These are phyloP conservation scores for Phytophthora rubi DNA, from an alignment of 352 stramenopile species.

Conservation along the genomic window DNA sequence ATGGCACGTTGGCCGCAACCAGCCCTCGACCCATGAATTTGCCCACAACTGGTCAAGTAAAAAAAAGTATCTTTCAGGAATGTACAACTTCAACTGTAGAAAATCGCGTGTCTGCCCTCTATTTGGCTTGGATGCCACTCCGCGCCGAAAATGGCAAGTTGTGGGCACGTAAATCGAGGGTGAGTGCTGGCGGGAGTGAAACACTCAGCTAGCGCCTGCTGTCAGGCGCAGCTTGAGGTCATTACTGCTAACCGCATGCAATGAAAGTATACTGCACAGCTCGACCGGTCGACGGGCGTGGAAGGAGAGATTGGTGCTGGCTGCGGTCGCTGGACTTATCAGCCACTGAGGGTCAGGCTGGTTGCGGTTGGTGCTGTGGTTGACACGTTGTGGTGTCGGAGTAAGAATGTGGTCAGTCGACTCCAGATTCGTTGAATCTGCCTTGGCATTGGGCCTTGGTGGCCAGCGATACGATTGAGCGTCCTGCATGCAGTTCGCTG, in stretches of 20 bases:
- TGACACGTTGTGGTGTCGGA: constrained; percentile 24
- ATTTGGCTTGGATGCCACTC: background rate
- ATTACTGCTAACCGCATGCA: background rate
- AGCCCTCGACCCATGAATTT: background rate
- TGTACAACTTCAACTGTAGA: constrained; percentile 9
- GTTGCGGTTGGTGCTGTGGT: background rate
- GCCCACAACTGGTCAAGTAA: background rate
- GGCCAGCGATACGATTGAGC: no score
- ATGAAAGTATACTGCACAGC: constrained; percentile 11
- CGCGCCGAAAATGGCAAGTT: background rate
- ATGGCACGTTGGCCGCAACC: constrained; percentile 1
- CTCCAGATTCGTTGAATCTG: background rate
- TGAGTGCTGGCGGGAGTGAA: background rate
- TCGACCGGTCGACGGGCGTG: constrained; percentile 5
- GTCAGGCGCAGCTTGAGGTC: background rate
- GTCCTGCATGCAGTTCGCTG: background rate
- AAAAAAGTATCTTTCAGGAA: constrained; percentile 28
- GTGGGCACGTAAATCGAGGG: background rate
- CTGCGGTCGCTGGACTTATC: constrained; percentile 28
- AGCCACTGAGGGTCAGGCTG: constrained; percentile 4
- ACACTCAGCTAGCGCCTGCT: background rate
- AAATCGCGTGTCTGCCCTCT: background rate
- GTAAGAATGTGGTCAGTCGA: constrained; percentile 34
- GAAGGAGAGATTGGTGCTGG: constrained; percentile 7
- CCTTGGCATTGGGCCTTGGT: background rate